Evolutionary conservation across 371 early-diverging fungal genomes (phyloP).

Genomic region (Mucor racemosus): DNA sequence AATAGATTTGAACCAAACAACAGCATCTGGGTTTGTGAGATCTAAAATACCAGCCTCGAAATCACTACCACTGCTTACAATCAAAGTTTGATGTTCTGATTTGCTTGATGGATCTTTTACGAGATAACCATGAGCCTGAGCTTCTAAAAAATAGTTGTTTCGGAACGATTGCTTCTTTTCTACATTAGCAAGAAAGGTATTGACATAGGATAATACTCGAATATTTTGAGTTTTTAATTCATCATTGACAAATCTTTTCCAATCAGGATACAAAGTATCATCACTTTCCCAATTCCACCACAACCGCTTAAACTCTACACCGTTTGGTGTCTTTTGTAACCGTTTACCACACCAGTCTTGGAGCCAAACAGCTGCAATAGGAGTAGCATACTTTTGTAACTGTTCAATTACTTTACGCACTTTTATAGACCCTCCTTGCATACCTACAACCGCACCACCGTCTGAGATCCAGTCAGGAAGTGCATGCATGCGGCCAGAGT

Average conservation of each 20-base stretch:
- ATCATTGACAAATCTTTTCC: slow-evolving; percentile 37
- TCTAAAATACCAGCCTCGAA: slow-evolving; percentile 40
- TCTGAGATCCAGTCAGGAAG: slow-evolving; percentile 47
- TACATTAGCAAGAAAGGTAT: slow-evolving; percentile 42
- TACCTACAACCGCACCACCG: slow-evolving; percentile 41
- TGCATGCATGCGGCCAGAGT: slow-evolving; percentile 46
- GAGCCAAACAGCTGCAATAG: slow-evolving; percentile 49
- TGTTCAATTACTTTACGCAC: slow-evolving; percentile 33
- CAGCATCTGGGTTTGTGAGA: slow-evolving; percentile 36
- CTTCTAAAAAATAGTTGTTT: slow-evolving; percentile 34
- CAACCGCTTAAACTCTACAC: slow-evolving; percentile 32
- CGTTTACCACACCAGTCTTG: slow-evolving; percentile 55
- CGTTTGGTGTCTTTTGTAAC: slow-evolving; percentile 31
- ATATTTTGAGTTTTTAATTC: slow-evolving; percentile 24
- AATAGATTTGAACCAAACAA: slow-evolving; percentile 24
- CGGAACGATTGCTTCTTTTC: slow-evolving; percentile 23
- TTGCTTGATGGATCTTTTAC: slow-evolving; percentile 22
- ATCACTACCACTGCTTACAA: slow-evolving; percentile 27
- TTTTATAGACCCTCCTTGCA: slow-evolving; percentile 48
- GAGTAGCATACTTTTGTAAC: slow-evolving; percentile 27
- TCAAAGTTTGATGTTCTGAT: slow-evolving; percentile 11
- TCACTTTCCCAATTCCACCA: slow-evolving; percentile 58
- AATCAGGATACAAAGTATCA: slow-evolving; percentile 40
- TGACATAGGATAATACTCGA: slow-evolving; percentile 36
- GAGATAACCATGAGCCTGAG: slow-evolving; percentile 30